These are phyloP conservation scores for Bassia scoparia DNA, from an alignment of 148 eudicot species.

Conservation along the genomic window DNA sequence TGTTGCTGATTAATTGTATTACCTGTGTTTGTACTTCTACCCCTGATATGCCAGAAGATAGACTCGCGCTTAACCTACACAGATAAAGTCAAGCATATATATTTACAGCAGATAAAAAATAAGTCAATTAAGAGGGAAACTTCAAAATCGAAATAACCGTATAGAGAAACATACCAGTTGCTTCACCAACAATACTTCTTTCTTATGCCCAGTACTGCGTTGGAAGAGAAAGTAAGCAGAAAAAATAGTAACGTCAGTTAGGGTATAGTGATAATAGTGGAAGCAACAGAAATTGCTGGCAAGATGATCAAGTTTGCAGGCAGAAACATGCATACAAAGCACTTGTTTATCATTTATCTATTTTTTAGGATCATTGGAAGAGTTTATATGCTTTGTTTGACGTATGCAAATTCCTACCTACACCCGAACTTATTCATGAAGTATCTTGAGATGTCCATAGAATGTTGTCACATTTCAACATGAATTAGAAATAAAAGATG, in stretches of 20 bases:
- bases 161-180: slow-evolving; percentile 49
- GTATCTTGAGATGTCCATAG: not conserved
- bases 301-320: slow-evolving; percentile 1
- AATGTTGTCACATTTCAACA: not conserved
- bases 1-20: slow-evolving; percentile 27
- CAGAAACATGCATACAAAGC: not conserved
- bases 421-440: not conserved
- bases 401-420: not conserved
- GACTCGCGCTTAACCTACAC: slow-evolving; percentile 60
- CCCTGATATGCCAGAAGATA: slow-evolving; percentile 53
- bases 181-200: slow-evolving; percentile 73
- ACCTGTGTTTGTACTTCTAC: slow-evolving; percentile 32
- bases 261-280: not conserved
- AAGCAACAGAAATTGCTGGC: not conserved
- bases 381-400: not conserved
- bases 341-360: not conserved
- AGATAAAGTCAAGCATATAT: not conserved
- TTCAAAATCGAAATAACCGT: slow-evolving; percentile 1
- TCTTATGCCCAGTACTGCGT: slow-evolving; percentile 86
- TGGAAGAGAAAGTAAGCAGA: slow-evolving; percentile 20
- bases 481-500: not conserved
- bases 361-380: not conserved
- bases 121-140: not conserved
- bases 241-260: slow-evolving; percentile 4
- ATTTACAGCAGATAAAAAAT: not conserved